Evolutionary conservation across 257 asterid species (phyloP).

Genomic region (Avicennia marina): DNA sequence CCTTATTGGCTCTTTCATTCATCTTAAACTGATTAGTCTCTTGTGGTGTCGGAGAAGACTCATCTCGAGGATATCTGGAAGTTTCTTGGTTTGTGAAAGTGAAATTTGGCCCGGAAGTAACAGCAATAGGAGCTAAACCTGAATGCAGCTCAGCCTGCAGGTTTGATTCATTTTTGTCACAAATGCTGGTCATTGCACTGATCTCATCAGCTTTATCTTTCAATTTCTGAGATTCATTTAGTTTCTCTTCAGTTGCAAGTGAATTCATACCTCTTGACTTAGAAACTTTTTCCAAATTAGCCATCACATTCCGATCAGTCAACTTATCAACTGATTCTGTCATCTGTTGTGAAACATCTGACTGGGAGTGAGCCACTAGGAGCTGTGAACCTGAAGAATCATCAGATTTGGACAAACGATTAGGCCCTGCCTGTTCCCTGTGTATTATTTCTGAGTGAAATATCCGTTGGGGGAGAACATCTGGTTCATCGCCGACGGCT

Average conservation of each 20-base stretch:
- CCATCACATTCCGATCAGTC: slow-evolving; percentile 31
- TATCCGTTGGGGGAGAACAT: slow-evolving; percentile 48
- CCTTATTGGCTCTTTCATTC: slow-evolving; percentile 31
- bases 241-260: slow-evolving; percentile 29
- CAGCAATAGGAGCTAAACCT: slow-evolving; percentile 30
- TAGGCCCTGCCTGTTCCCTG: slow-evolving; percentile 62
- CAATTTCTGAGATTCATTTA: slow-evolving; percentile 23
- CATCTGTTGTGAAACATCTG: slow-evolving; percentile 55
- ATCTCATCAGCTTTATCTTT: slow-evolving; percentile 25
- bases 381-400: slow-evolving; percentile 61
- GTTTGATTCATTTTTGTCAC: too few relatives aligned
- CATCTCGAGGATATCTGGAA: slow-evolving; percentile 28
- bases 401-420: slow-evolving; percentile 71
- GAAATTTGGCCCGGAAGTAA: slow-evolving; percentile 24
- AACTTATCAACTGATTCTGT: slow-evolving; percentile 45
- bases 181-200: slow-evolving; percentile 24
- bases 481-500: slow-evolving; percentile 44
- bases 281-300: slow-evolving; percentile 29
- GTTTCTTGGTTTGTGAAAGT: slow-evolving; percentile 29
- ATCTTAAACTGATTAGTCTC: slow-evolving; percentile 32
- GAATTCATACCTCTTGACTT: slow-evolving; percentile 25
- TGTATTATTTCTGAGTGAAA: slow-evolving; percentile 74
- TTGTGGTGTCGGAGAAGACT: slow-evolving; percentile 31
- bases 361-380: slow-evolving; percentile 40
- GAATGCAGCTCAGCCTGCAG: slow-evolving; percentile 33